Base-by-base conservation (phyloP, 2,329 filamentous ascomycete genomes). In the Sarocladium strictum region DNA sequence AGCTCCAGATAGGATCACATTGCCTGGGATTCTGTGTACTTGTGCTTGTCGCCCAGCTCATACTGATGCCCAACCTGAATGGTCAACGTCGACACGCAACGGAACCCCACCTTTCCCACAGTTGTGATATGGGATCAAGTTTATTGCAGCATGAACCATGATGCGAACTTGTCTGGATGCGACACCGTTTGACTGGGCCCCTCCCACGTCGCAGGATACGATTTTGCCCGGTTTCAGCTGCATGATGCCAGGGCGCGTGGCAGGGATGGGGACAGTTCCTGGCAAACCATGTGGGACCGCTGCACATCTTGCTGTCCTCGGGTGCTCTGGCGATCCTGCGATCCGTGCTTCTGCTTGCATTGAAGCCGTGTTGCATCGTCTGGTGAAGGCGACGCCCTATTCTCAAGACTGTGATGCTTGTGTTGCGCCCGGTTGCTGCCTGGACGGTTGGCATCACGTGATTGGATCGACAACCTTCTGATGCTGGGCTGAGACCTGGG, bases 201-300 rank as follows among this genome's bases (percentile, higher is more conserved):
- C 27, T 37, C 21, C 17, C 10, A 17, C 50, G 50, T 19, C 35
- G 29, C 50, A 53, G 50, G 50, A 53, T 53, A 21, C 33, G 33
- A 53, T 53, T 33, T n/a, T 11, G 50, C 32, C 50, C 50, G 50
- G 50, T 53, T 53, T 53, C 50, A 53, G 50, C 47, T 51, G 47
- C 47, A 51, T 51, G 47, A 33, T 51, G 47, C 47, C 47, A 49
- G 23, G 47, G 47, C 27, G n/a, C 38, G 12, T 51, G 47, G 27
- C 47, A 51, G 47, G 47, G 27, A 51, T 35, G n/a, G 17, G 7
- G 9, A 47, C 38, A 6, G 38, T 43, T n/a, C 12, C 19, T 43
- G 38, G 21, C 38, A 43, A 23, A 7, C 38, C 38, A 11, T 21
- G 38, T 9, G n/a, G 7, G 38, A 14, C 38, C 17, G 23, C 15